Base-by-base conservation (phyloP, 2,329 filamentous ascomycete species). In the Sporothrix brasiliensis region DNA sequence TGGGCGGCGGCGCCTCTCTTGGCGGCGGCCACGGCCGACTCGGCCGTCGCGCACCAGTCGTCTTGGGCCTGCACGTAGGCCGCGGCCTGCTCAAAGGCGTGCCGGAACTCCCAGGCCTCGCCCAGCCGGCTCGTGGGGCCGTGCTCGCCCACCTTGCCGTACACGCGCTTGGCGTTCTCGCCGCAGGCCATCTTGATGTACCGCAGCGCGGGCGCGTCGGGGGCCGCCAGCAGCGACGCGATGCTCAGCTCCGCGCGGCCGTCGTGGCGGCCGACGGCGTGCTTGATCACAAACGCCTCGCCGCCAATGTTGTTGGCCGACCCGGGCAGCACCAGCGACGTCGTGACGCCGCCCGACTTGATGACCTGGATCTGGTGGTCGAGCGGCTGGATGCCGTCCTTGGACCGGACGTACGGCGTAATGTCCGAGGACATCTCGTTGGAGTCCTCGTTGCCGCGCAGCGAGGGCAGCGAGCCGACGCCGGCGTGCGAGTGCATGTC, bases 151-250 rank as follows among this genome's bases (percentile, higher is more conserved):
- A 80, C 75, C 60, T 81, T 81, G 11, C 88, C 88, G 72, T 91
- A 89, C 0, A 87, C 80, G 0, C 83, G 80, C 79, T 91, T 91
- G 1, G 89, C 81, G 74, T 92, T 92, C 79, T 92, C 89, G 49
- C 89, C 89, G 73, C 89, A 92, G 0, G 90, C 90, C 89, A 92
- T 92, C 80, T 92, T 92, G 83, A 92, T 90, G 77, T 90, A 92
- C 24, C 90, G 83, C 52, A 73, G 71, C 86, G 88, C 90, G 72
- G 81, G 86, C 27, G 83, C 82, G 54, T 89, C 88, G 0, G 89
- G 89, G 67, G 91, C 88, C 1, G 89, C 89, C 11, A 91, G 81
- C 81, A 91, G 83, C 73, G 90, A 86, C 30, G 82, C 79, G 2
- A 86, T 87, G 68, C 88, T 90, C 56, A 89, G 84, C 77, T 91